Evolutionary conservation across 179 eudicot genomes (phyloP).

Genomic region (Sideroxylon spinosum): DNA sequence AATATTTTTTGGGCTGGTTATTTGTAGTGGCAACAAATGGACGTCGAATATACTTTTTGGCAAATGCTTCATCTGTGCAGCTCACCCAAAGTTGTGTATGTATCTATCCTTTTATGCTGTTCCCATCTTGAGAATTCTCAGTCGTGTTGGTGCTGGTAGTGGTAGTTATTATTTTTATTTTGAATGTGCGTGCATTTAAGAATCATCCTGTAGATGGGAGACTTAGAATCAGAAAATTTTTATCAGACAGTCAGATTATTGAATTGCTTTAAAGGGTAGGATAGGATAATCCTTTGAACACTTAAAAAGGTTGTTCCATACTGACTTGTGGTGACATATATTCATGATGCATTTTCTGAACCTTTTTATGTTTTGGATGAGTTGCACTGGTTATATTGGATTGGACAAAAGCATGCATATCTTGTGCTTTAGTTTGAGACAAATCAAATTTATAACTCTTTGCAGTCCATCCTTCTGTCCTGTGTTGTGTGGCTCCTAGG

Average conservation of each 20-base stretch:
- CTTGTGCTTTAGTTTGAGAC: not conserved
- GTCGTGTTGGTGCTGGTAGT: not conserved
- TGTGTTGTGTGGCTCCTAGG: not conserved
- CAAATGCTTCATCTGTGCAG: slow-evolving; percentile 97
- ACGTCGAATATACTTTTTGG: slow-evolving; percentile 95
- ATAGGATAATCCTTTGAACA: not conserved
- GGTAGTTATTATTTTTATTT: not conserved
- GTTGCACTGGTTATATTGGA: slow-evolving; percentile 1
- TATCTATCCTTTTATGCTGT: slow-evolving; percentile 21
- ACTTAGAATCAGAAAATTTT: not conserved
- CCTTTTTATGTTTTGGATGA: not conserved
- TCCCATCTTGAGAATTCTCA: not conserved
- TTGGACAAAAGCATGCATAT: not conserved
- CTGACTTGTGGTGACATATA: not conserved
- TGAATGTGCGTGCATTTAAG: not conserved
- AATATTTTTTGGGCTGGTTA: slow-evolving; percentile 9
- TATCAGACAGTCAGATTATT: not conserved
- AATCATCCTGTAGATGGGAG: not conserved
- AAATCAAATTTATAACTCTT: not conserved
- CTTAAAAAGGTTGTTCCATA: not conserved
- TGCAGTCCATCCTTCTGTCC: not conserved
- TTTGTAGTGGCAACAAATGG: slow-evolving; percentile 99
- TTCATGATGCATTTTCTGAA: not conserved
- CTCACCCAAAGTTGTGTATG: slow-evolving; percentile 98
- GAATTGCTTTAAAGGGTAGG: not conserved